Percentiles rank a stretch among this genome's conserved stretches.
phyloP scores from a whole-genome alignment of 2,329 filamentous ascomycete genomes.

The Incumbomyces lentus region DNA sequence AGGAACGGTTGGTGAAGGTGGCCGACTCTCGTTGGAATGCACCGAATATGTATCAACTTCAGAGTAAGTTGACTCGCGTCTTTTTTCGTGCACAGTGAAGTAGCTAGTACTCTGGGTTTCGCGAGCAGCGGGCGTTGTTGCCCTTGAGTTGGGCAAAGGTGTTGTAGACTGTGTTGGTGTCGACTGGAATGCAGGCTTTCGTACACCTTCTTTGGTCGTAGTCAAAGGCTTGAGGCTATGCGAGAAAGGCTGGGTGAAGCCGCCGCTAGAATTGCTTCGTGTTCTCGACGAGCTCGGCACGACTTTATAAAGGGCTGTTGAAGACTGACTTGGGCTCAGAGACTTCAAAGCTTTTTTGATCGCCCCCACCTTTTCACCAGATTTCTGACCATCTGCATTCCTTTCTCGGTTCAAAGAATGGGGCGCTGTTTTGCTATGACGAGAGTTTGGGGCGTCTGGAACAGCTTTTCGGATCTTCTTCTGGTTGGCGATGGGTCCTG shows the following conservation, averaged over 20 bases:
- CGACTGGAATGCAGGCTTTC: conserved; percentile 2
- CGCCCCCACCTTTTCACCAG: conserved; percentile 14
- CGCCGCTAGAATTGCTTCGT: conserved; percentile 1
- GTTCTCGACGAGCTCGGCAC: not conserved
- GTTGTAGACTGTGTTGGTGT: conserved; percentile 11
- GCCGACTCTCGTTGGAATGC: conserved; percentile 26
- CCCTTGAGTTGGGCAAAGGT: conserved; percentile 14
- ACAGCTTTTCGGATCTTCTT: conserved; percentile 20
- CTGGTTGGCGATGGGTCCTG: conserved; percentile 18
- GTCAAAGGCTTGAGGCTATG: conserved; percentile 4
- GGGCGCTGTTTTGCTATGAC: conserved; percentile 10
- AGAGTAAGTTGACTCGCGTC: conserved; percentile 30
- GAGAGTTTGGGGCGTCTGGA: conserved; percentile 1
- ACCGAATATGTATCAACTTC: conserved; percentile 35
- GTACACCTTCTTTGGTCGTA: conserved; percentile 2
- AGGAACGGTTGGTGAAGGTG: conserved; percentile 30
- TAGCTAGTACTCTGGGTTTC: conserved; percentile 22
- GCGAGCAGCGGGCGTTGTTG: conserved; percentile 4
- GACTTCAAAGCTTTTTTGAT: conserved; percentile 20
- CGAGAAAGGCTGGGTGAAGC: not conserved
- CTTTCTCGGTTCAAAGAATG: conserved; percentile 13
- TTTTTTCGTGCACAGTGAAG: conserved; percentile 30
- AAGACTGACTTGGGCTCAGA: conserved; percentile 19
- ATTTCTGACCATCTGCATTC: not conserved
- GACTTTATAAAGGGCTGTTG: conserved; percentile 10